These are phyloP conservation scores for Hymenoscyphus linearis DNA, from an alignment of 2,329 filamentous ascomycete genomes.

Conservation along the genomic window DNA sequence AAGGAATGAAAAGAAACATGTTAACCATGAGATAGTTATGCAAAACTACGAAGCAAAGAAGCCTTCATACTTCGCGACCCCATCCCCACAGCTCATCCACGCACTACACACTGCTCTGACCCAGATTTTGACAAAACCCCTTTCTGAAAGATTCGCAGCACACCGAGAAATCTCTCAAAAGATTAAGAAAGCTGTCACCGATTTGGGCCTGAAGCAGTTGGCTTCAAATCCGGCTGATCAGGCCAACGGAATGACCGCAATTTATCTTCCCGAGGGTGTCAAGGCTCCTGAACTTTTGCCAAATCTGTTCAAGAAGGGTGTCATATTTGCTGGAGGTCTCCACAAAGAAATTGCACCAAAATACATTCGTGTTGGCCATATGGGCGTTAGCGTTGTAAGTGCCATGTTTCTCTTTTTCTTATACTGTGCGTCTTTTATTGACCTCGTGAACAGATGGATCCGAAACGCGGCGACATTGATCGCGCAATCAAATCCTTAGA, in stretches of 20 bases:
- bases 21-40: slow-evolving; percentile 60
- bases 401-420: background rate
- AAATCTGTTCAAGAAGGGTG: slow-evolving; percentile 76
- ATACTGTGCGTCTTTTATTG: slow-evolving; percentile 7
- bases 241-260: slow-evolving; percentile 96
- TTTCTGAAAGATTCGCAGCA: slow-evolving; percentile 75
- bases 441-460: slow-evolving; percentile 54
- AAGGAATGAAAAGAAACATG: background rate
- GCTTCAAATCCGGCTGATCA: slow-evolving; percentile 83
- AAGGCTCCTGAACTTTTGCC: slow-evolving; percentile 79
- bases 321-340: slow-evolving; percentile 90
- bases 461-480: slow-evolving; percentile 74
- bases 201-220: slow-evolving; percentile 81
- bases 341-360: slow-evolving; percentile 92
- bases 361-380: slow-evolving; percentile 95
- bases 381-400: slow-evolving; percentile 85
- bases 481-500: slow-evolving; percentile 75
- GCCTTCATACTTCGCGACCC: slow-evolving; percentile 95
- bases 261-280: slow-evolving; percentile 84
- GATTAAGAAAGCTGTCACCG: slow-evolving; percentile 77
- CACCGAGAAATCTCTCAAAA: slow-evolving; percentile 76
- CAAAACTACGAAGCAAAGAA: slow-evolving; percentile 98
- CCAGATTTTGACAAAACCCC: slow-evolving; percentile 76
- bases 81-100: slow-evolving; percentile 87
- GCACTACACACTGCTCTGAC: slow-evolving; percentile 84